Evolutionary conservation across 768 basidiomycete species (phyloP).

Genomic region (Gyrodon lividus): DNA sequence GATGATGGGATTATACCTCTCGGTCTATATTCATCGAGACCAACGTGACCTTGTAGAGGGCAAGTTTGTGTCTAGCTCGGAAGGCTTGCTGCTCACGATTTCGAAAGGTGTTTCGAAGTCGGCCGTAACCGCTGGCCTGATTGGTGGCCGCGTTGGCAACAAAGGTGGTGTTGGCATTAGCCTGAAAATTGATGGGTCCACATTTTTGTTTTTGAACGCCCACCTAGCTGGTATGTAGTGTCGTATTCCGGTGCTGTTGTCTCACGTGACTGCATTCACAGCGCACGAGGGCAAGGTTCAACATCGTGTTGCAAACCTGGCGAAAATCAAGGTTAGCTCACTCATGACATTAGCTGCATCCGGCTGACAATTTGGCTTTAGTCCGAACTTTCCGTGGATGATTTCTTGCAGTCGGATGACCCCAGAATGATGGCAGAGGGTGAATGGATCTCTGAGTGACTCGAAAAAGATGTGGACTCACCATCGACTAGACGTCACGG

Average conservation of each 20-base stretch:
- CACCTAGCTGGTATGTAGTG: slow-evolving; percentile 72
- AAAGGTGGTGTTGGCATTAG: slow-evolving; percentile 93
- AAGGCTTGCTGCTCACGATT: not conserved
- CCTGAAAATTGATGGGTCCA: slow-evolving; percentile 76
- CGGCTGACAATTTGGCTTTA: slow-evolving; percentile 26
- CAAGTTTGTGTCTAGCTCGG: slow-evolving; percentile 17
- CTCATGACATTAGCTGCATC: not conserved
- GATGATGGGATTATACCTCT: slow-evolving; percentile 85
- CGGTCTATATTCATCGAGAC: slow-evolving; percentile 74
- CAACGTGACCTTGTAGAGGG: slow-evolving; percentile 64
- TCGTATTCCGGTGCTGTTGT: not conserved
- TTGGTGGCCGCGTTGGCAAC: slow-evolving; percentile 89
- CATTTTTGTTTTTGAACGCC: slow-evolving; percentile 86
- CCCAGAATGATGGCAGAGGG: slow-evolving; percentile 72
- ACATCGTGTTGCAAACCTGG: slow-evolving; percentile 80
- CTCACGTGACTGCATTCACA: slow-evolving; percentile 24
- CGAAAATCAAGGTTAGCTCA: slow-evolving; percentile 76
- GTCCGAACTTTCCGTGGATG: slow-evolving; percentile 77
- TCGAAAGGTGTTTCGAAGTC: slow-evolving; percentile 68
- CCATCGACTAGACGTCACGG: slow-evolving; percentile 59
- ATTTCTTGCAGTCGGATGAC: slow-evolving; percentile 67
- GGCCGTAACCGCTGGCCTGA: slow-evolving; percentile 84
- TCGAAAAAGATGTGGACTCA: slow-evolving; percentile 8
- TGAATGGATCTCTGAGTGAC: slow-evolving; percentile 20
- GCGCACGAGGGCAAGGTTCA: slow-evolving; percentile 76